Conservation (phyloP, 371 early-diverging fungal species). For the Mortierella sp. region DNA sequence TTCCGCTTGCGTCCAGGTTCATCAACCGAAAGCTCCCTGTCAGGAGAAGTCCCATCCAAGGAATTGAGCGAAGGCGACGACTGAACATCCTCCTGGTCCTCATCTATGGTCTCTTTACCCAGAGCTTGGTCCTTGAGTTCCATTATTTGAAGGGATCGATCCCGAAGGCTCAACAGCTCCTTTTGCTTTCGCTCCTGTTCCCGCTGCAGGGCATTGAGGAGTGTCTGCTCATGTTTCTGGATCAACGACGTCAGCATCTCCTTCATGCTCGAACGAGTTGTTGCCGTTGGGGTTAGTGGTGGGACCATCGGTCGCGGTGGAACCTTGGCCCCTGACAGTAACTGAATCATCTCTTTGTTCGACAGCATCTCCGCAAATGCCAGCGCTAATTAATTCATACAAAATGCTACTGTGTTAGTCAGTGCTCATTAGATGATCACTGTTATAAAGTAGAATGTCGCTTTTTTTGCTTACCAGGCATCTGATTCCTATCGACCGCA, state of each 20-base stretch:
- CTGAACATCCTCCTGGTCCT: background rate
- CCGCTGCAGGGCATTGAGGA: slow-evolving; percentile 9
- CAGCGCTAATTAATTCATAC: slow-evolving; percentile 18
- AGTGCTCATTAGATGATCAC: background rate
- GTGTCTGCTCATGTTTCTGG: slow-evolving; percentile 24
- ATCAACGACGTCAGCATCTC: slow-evolving; percentile 18
- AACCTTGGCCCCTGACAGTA: slow-evolving; percentile 27
- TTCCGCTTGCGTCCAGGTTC: background rate
- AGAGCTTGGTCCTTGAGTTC: slow-evolving; percentile 16
- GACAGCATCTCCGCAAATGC: slow-evolving; percentile 28
- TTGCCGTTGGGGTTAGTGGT: background rate
- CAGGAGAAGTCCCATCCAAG: background rate
- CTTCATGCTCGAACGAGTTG: slow-evolving; percentile 8
- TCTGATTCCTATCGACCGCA: slow-evolving; percentile 47
- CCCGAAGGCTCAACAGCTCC: slow-evolving; percentile 17
- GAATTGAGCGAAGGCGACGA: background rate
- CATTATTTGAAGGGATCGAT: slow-evolving; percentile 20
- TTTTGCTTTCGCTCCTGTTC: slow-evolving; percentile 21
- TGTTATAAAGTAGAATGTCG: background rate
- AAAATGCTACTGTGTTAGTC: background rate
- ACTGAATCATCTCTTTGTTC: slow-evolving; percentile 10
- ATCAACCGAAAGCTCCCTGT: background rate
- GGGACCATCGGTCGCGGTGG: slow-evolving; percentile 51
- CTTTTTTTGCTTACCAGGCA: slow-evolving; percentile 31
- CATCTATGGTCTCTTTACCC: background rate